Evolutionary conservation across 2,329 filamentous ascomycete species (phyloP).

Genomic region (Paraphoma sp.): DNA sequence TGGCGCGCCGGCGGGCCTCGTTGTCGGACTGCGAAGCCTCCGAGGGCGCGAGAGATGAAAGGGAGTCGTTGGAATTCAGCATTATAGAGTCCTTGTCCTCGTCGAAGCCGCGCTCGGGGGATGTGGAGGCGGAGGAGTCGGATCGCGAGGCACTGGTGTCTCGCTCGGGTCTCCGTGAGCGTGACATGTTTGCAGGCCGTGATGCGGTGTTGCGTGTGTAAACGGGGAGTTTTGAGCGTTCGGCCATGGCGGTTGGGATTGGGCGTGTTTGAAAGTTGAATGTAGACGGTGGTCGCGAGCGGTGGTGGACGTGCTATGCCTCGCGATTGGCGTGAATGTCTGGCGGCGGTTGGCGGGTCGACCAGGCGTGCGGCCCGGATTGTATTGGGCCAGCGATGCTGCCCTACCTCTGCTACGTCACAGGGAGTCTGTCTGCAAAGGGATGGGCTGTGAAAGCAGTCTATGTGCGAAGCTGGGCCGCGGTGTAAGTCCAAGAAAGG

Average conservation of each 20-base stretch:
- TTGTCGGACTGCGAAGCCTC: constrained; percentile 78
- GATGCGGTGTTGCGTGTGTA: constrained; percentile 6
- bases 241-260: constrained; percentile 11
- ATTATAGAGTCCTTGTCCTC: constrained; percentile 95
- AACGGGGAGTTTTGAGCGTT: constrained; percentile 8
- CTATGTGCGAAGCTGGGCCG: not conserved
- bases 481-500: not conserved
- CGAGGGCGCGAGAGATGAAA: constrained; percentile 86
- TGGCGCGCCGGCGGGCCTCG: constrained; percentile 63
- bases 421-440: not conserved
- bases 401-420: not conserved
- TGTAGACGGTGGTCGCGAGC: not conserved
- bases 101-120: constrained; percentile 77
- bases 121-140: constrained; percentile 72
- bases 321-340: not conserved
- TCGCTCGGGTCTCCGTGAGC: constrained; percentile 41
- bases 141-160: constrained; percentile 47
- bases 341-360: not conserved
- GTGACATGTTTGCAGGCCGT: constrained; percentile 31
- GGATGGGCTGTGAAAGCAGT: not conserved
- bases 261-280: not conserved
- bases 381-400: not conserved
- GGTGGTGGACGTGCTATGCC: not conserved
- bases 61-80: constrained; percentile 82
- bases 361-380: not conserved